Evolutionary conservation across 2,329 filamentous ascomycete genomes (phyloP), one percentile per base, ranked within the genome.

Genomic region (Polytolypa hystricis): DNA sequence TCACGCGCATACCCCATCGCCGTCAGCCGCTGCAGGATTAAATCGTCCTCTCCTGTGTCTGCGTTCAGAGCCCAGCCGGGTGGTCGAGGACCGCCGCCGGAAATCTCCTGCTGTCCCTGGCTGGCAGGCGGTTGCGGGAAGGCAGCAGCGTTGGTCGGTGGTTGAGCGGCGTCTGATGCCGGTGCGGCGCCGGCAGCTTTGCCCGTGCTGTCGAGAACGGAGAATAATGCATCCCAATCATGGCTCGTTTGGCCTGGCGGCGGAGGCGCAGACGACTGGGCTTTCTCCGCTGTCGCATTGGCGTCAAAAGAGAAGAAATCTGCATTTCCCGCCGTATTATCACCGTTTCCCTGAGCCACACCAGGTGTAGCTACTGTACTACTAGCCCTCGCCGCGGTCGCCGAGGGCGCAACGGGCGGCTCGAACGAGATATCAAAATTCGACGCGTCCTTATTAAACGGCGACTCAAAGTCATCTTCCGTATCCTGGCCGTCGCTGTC

Each of bases 191-290:
- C 51, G 33, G 57, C 47, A 42, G 54, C 42, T 29, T 36, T 42
- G 25, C 48, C 49, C 7, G 71, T 61, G 2, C 71, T 72, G 48
- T 89, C 82, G 5, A 93, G 66, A 17, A 80, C 79, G 2, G 84
- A 81, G 62, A 96, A 96, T 38, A 96, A 84, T 26, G 85, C 82
- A 52, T 96, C 89, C 91, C 91, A 96, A 57, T 96, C 89, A 48
- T 93, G 82, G 21, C 64, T 58, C 2, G 60, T 46, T 30, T 56
- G 54, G 32, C 58, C 53, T 37, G 65, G 55, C 37, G 62, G 46
- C 28, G 57, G 38, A n/a, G 58, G 45, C 16, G 54, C 46, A 27
- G 43, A 33, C 5, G 42, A 33, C 3, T 36, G 14, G 5, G 21
- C 29, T 23, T 42, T 15, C n/a, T n/a, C n/a, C n/a, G n/a, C n/a